phyloP scores from a whole-genome alignment of 2,329 filamentous ascomycete genomes.

The Fusarium proliferatum region DNA sequence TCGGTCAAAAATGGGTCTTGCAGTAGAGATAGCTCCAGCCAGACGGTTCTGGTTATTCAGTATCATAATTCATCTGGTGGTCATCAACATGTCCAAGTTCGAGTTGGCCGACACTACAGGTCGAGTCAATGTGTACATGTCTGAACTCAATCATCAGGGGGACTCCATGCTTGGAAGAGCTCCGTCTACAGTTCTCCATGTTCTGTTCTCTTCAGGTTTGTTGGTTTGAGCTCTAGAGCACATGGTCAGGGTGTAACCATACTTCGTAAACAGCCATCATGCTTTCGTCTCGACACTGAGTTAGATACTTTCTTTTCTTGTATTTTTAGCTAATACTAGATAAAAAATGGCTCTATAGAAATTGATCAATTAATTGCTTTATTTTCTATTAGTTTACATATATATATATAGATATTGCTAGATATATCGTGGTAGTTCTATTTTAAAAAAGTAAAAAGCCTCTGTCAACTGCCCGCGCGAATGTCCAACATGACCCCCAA shows the following conservation, averaged over 20 bases:
- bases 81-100: not conserved
- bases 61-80: not conserved
- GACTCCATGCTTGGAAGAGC: fast-evolving
- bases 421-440: fast-evolving
- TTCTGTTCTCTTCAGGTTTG: fast-evolving
- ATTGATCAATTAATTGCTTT: too few relatives aligned
- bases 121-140: fast-evolving
- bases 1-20: not conserved
- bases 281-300: too few relatives aligned
- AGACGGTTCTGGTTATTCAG: not conserved
- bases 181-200: not conserved
- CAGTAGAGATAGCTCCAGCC: not conserved
- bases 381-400: too few relatives aligned
- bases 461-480: too few relatives aligned
- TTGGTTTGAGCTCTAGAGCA: not conserved
- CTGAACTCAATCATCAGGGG: not conserved
- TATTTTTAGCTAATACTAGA: too few relatives aligned
- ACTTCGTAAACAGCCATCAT: not conserved
- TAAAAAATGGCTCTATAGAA: too few relatives aligned
- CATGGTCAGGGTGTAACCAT: fast-evolving
- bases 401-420: too few relatives aligned
- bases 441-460: too few relatives aligned
- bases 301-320: too few relatives aligned
- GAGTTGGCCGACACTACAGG: not conserved
- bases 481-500: too few relatives aligned